Percentiles rank a stretch among this genome's conserved stretches.
Evolutionary conservation across 208 protist genomes (phyloP).

Genomic region (Trypanosoma grayi): DNA sequence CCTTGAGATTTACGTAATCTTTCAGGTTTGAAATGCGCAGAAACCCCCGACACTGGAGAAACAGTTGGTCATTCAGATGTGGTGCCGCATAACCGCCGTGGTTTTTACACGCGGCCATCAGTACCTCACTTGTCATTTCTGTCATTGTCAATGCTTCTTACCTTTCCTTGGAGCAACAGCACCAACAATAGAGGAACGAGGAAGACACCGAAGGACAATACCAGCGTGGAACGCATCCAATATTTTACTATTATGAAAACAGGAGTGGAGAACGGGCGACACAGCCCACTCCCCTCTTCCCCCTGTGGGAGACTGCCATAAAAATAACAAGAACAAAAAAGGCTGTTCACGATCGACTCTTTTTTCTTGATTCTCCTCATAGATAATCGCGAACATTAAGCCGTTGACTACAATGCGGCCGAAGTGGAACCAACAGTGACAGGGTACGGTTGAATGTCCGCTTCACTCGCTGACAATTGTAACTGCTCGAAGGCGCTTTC

Average conservation of each 20-base stretch:
- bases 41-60: slow-evolving; percentile 93
- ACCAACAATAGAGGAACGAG: slow-evolving; percentile 2
- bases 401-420: slow-evolving; percentile 14
- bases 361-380: background rate
- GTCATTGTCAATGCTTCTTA: slow-evolving; percentile 35
- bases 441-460: slow-evolving; percentile 21
- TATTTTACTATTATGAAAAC: no score
- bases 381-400: background rate
- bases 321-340: background rate
- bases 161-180: slow-evolving; percentile 10
- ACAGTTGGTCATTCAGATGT: slow-evolving; percentile 86
- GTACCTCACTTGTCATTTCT: slow-evolving; percentile 76
- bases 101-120: slow-evolving; percentile 81
- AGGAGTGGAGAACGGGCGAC: no score
- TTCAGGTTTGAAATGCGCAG: slow-evolving; percentile 84
- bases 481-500: slow-evolving; percentile 88
- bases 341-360: background rate
- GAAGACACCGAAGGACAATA: background rate
- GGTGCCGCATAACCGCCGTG: slow-evolving; percentile 86
- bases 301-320: no score
- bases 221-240: no score
- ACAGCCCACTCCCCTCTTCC: no score
- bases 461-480: slow-evolving; percentile 33
- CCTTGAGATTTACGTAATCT: slow-evolving; percentile 83
- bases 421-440: slow-evolving; percentile 23